phyloP scores from a whole-genome alignment of 306 rosid genomes.

The Mimosa pudica region DNA sequence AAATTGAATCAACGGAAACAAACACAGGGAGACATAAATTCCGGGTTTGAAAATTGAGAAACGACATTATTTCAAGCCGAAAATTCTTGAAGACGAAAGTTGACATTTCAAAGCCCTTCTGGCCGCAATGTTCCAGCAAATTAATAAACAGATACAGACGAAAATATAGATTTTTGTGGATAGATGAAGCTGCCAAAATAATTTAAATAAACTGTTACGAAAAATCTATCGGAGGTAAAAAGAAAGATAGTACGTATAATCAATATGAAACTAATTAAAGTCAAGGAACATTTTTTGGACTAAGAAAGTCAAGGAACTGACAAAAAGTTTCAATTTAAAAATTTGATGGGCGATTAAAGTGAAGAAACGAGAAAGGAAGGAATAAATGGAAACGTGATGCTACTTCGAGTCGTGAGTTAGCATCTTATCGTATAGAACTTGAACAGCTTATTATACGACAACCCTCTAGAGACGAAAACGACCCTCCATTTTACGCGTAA shows the following conservation, averaged over 20 bases:
- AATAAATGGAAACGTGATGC: constrained; percentile 1
- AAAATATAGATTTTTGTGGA: neutral
- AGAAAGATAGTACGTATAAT: neutral
- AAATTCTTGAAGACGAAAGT: neutral
- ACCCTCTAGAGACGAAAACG: neutral
- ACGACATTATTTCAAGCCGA: neutral
- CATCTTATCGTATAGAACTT: neutral
- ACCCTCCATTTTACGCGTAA: neutral
- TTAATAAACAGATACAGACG: neutral
- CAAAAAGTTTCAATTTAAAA: too few species aligned
- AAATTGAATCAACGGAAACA: neutral
- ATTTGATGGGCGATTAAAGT: neutral
- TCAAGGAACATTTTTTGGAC: too few species aligned
- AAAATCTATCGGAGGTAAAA: neutral
- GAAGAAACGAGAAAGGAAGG: neutral
- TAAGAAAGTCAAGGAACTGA: neutral
- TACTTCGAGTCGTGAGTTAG: neutral
- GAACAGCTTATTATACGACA: neutral
- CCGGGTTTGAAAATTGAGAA: neutral
- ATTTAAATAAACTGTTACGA: neutral
- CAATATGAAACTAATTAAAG: too few species aligned
- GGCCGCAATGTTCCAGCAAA: neutral
- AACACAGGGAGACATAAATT: neutral
- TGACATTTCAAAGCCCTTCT: neutral
- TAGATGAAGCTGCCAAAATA: neutral